Evolutionary conservation across 768 basidiomycete genomes (phyloP).

Genomic region (Xerocomellus amylosporus): DNA sequence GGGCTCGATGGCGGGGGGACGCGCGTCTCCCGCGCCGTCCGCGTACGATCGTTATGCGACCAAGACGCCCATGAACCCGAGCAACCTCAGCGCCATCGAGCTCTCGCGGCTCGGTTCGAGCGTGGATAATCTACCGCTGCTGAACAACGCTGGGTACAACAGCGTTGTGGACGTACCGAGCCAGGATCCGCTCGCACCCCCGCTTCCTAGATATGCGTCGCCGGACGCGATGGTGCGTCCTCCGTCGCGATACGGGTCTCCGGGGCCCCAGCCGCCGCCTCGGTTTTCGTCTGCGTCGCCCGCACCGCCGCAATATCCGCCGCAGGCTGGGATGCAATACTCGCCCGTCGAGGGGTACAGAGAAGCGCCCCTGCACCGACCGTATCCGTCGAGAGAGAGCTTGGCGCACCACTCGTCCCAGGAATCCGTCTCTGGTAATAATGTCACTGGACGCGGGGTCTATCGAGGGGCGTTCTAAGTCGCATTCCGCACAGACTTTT

Average conservation of each 20-base stretch:
- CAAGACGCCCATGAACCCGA: slow-evolving; percentile 39
- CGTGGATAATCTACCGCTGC: slow-evolving; percentile 58
- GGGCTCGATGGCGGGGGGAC: slow-evolving; percentile 31
- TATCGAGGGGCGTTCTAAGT: slow-evolving; percentile 23
- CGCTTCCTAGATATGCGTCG: slow-evolving; percentile 28
- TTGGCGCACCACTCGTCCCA: slow-evolving; percentile 11
- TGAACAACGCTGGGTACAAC: slow-evolving; percentile 33
- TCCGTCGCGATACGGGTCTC: slow-evolving; percentile 31
- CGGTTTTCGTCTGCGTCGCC: slow-evolving; percentile 37
- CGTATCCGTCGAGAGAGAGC: slow-evolving; percentile 32
- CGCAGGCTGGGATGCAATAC: slow-evolving; percentile 24
- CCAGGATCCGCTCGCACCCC: slow-evolving; percentile 20
- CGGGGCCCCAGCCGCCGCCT: slow-evolving; percentile 26
- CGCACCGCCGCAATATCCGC: slow-evolving; percentile 43
- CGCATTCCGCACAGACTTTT: neutral
- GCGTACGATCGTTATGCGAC: slow-evolving; percentile 61
- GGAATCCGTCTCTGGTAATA: slow-evolving; percentile 25
- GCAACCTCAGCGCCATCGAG: slow-evolving; percentile 45
- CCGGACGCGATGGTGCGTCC: slow-evolving; percentile 16
- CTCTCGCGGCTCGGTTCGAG: slow-evolving; percentile 52
- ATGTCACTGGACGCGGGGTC: slow-evolving; percentile 32
- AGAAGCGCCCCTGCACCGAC: slow-evolving; percentile 65
- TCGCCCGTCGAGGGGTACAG: slow-evolving; percentile 39
- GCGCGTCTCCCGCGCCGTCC: slow-evolving; percentile 40
- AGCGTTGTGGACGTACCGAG: slow-evolving; percentile 4